phyloP scores from a whole-genome alignment of 2,329 filamentous ascomycete genomes.

The Epichloe sp. region DNA sequence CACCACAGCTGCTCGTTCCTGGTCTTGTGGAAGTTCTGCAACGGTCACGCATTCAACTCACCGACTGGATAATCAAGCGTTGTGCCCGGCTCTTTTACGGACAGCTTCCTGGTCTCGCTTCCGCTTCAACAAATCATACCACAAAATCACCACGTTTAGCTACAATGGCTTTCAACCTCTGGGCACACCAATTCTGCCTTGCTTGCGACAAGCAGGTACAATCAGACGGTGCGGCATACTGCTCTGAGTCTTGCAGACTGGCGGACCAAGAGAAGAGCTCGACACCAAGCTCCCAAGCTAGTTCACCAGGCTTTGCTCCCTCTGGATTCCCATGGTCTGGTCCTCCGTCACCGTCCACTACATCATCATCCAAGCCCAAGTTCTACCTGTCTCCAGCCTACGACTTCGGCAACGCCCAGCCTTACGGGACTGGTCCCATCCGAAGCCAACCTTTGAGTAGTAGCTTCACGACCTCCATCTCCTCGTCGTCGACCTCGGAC shows the following conservation, averaged over 20 bases:
- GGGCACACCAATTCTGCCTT: constrained; percentile 88
- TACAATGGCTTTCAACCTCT: constrained; percentile 45
- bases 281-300: constrained; percentile 42
- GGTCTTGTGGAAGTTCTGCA: not conserved
- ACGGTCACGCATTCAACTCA: not conserved
- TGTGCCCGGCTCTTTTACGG: not conserved
- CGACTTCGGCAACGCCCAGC: constrained; percentile 55
- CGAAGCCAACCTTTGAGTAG: constrained; percentile 16
- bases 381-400: constrained; percentile 64
- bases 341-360: constrained; percentile 3
- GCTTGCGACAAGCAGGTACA: constrained; percentile 71
- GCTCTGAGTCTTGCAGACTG: constrained; percentile 81
- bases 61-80: not conserved
- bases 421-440: constrained; percentile 38
- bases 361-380: constrained; percentile 20
- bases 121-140: not conserved
- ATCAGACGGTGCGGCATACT: constrained; percentile 71
- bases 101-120: not conserved
- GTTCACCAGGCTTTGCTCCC: constrained; percentile 40
- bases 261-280: constrained; percentile 71
- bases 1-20: not conserved
- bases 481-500: constrained; percentile 6
- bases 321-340: constrained; percentile 35
- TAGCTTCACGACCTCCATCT: constrained; percentile 15
- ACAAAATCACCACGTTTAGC: constrained; percentile 10